Evolutionary conservation across 495 filamentous ascomycete species (phyloP).

Genomic region (Glonium stellatum): DNA sequence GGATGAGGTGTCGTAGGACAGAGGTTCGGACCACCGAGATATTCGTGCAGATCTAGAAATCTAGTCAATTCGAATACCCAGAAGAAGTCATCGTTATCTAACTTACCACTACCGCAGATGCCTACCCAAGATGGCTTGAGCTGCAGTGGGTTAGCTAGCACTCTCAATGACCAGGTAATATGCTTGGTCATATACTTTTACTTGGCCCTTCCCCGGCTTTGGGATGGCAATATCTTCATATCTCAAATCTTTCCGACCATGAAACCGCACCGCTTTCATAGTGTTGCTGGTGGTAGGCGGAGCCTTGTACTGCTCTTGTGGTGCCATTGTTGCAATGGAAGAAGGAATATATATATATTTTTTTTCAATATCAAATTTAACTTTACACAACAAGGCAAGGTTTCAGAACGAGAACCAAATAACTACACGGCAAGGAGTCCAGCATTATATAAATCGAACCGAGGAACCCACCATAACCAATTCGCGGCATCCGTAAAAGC

Average conservation of each 20-base stretch:
- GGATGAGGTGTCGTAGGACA: constrained; percentile 52
- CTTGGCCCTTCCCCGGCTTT: constrained; percentile 30
- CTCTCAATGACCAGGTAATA: not conserved
- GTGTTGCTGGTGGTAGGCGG: constrained; percentile 17
- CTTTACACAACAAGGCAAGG: not conserved
- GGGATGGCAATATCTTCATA: constrained; percentile 36
- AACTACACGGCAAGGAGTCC: not conserved
- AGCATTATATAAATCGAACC: not conserved
- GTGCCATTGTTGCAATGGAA: constrained; percentile 11
- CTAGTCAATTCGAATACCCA: constrained; percentile 1
- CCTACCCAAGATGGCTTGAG: constrained; percentile 51
- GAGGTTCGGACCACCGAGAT: constrained; percentile 48
- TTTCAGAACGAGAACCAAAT: not conserved
- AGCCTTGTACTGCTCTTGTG: constrained; percentile 22
- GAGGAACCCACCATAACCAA: not conserved
- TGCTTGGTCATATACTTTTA: constrained; percentile 26
- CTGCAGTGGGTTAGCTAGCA: constrained; percentile 19
- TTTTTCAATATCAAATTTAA: not conserved
- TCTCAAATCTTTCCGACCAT: constrained; percentile 36
- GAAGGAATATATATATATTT: not conserved
- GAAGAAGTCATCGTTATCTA: not conserved
- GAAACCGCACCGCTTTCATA: constrained; percentile 39
- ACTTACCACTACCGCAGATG: constrained; percentile 50
- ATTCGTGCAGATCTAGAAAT: constrained; percentile 54
- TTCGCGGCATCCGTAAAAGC: not conserved